Percentiles rank a stretch among this genome's conserved stretches.
Conservation (phyloP, 805 yeast genomes). For the Yarrowia porcina region DNA sequence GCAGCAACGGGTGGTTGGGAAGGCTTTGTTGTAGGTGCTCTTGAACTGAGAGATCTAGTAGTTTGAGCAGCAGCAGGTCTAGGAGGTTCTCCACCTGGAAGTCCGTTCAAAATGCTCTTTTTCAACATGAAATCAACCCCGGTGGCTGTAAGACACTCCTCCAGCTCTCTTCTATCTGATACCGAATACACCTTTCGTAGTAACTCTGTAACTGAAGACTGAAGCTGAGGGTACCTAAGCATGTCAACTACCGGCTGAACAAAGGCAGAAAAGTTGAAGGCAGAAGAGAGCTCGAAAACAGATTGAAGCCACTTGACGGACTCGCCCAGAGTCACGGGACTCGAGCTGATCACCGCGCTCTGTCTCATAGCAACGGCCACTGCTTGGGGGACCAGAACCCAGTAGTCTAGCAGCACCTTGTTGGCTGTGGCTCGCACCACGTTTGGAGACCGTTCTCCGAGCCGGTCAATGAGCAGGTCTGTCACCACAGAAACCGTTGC, state of each 20-base stretch:
- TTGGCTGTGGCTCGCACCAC: constrained; percentile 35
- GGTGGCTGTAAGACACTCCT: not conserved
- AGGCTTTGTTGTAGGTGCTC: no score
- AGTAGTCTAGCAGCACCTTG: constrained; percentile 39
- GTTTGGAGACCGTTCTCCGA: constrained; percentile 36
- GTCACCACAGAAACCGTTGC: constrained; percentile 32
- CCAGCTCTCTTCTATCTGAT: not conserved
- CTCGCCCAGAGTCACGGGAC: constrained; percentile 31
- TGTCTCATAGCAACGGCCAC: constrained; percentile 38
- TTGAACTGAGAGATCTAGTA: no score
- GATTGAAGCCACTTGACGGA: constrained; percentile 31
- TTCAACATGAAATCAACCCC: not conserved
- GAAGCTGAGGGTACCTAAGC: constrained; percentile 28
- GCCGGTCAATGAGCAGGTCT: constrained; percentile 37
- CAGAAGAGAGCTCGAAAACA: constrained; percentile 34
- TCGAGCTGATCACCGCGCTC: constrained; percentile 36
- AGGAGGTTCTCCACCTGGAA: not conserved
- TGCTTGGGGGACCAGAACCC: constrained; percentile 34
- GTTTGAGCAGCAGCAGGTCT: no score
- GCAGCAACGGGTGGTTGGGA: no score
- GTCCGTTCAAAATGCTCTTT: not conserved
- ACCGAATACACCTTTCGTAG: constrained; percentile 4
- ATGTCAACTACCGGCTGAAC: constrained; percentile 38
- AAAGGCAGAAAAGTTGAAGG: constrained; percentile 34
- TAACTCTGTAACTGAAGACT: not conserved